Base-by-base conservation (phyloP, 2,329 filamentous ascomycete species). In the Colletotrichum lentis region DNA sequence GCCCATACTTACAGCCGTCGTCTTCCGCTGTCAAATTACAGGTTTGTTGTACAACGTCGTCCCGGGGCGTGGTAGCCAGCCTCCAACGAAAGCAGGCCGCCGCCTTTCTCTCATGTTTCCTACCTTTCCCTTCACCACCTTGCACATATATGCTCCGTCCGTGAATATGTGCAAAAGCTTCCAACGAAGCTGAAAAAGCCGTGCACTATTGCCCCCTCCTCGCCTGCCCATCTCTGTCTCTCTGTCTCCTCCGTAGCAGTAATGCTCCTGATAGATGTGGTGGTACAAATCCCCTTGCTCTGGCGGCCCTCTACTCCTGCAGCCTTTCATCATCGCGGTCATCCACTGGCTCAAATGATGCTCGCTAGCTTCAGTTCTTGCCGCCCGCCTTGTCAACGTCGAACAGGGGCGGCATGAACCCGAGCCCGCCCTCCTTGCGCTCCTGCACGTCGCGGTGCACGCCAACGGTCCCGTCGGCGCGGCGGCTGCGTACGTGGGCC, bases 401-500 rank as follows among this genome's bases (percentile, higher is more conserved):
- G 16, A 71, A 71, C 73, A 87, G 73, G 14, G 81, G 78, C 35
- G 86, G 86, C 86, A 88, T 88, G 68, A 88, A 88, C 0, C 80
- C 84, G 84, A 88, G 86, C 2, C 66, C 66, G 1, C 86, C 84
- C 54, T 76, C 77, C 70, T 72, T 72, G 65, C 69, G 72, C 71
- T 69, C 57, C 69, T 72, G 70, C 62, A 76, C 69, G 3, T 60
- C 62, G 35, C 50, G 58, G 5, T 60, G 46, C 76, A 73, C 64
- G 71, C 74, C 78, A 47, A 77, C 76, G 3, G 75, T 76, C 6
- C 77, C 79, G 72, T 77, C 76, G 4, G 78, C 75, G 79, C 85
- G 74, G 85, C 88, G 43, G 82, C 86, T 64, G 73, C 88, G 86
- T 35, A 98, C 96, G 82, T 99, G 96, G 73, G 86, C 84, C 77